Evolutionary conservation across 305 asterid genomes (phyloP), one percentile per base, ranked within the genome.

Genomic region (Rubia tinctorum): DNA sequence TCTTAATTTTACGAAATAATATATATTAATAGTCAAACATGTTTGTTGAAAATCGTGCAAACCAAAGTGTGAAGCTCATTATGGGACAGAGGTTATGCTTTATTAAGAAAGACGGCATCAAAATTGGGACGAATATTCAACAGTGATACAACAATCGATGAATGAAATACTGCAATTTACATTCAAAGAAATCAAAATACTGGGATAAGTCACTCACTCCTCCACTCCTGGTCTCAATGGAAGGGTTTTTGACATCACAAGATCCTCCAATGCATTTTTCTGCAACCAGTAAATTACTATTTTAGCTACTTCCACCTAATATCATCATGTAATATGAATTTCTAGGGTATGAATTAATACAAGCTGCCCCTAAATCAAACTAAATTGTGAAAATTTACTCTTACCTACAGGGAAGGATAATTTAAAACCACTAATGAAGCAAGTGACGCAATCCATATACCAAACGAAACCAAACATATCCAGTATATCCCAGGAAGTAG

Each of bases 231-330:
- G 96, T 79, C 93, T 90, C 83, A 93, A 81, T 13, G 96, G 79
- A 74, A 85, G 85, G 42, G 89, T 72, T 77, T 83, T 78, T 78
- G 98, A 88, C 80, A 72, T 74, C 79, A 91, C 90, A 73, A 91
- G 93, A 82, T 88, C 97, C 77, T 84, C 95, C 88, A 90, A 47
- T 66, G 96, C 97, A 80, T 81, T 84, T 88, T 86, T 90, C 98
- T 93, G 96, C 90, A 85, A 74, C 78, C 72, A 84, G 76, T 75
- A 70, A 82, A 78, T 34, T 39, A 75, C 71, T 40, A 40, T 44
- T n/a, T 43, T 34, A 76, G 72, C 66, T 5, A 34, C 15, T 9
- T 49, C 14, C 49, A 51, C 23, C 69, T n/a, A 17, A 60, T 43
- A 42, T 22, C 7, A 25, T 53, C 62, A 8, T 20, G 14, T 56